Base-by-base conservation (phyloP, 352 stramenopile genomes). In the Peronosclerospora sorghi region DNA sequence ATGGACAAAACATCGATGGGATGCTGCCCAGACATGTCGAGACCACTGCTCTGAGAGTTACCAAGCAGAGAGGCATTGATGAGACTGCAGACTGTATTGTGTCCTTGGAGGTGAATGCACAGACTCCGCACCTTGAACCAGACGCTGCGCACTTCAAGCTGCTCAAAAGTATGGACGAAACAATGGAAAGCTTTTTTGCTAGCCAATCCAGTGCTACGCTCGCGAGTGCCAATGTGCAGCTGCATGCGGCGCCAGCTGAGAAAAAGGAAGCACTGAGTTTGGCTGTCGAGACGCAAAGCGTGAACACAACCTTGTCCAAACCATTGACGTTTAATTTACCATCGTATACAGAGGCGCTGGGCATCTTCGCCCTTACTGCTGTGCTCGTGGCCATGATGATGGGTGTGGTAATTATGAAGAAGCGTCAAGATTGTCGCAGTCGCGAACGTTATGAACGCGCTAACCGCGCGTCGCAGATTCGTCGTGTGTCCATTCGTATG, bases 401-500 rank as follows among this genome's bases (percentile, higher is more conserved):
- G 21, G 62, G 56, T 0, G 59, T 88, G 0, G 47, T 64, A n/a
- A 52, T 68, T 38, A 63, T 68, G 42, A 82, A 80, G 55, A 76
- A 71, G 35, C 58, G 59, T n/a, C 74, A 86, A 30, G 73, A 86
- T 17, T 50, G 71, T 36, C 59, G 56, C 27, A 68, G 66, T 54
- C 53, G 65, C 8, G 59, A 71, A 17, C 66, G 63, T 14, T 67
- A 86, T 41, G 55, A 68, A 4, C 78, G 74, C 7, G 75, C 75
- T 1, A 84, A 62, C 27, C 62, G 62, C 6, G 73, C 71, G 2
- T 73, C 75, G 30, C 75, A 88, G 56, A 78, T 88, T 41, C 73
- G 56, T 29, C 75, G 75, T 47, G 73, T 88, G 12, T 86, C 75
- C 21, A 73, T 84, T 51, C 63, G 65, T 29, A 86, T 88, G 75